These are phyloP conservation scores for Leucocoprinus sp. DNA, from an alignment of 768 basidiomycete species.

Conservation along the genomic window DNA sequence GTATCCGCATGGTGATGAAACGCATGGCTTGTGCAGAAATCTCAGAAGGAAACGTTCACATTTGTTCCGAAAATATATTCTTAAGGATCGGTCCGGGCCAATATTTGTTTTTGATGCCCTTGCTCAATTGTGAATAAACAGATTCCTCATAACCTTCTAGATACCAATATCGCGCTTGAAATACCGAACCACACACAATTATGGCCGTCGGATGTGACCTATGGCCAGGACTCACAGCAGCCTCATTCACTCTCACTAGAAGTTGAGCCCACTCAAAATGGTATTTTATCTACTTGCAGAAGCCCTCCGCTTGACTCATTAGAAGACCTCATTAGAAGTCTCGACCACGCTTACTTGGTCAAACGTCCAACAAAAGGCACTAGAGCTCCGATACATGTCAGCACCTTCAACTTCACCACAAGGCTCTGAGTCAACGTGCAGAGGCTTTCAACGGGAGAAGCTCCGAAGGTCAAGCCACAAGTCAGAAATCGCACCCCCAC, in stretches of 20 bases:
- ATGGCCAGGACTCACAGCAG: too few species aligned
- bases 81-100: too few species aligned
- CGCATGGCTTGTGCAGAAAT: background rate
- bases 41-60: background rate
- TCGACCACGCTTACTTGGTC: background rate
- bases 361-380: constrained; percentile 2
- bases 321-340: constrained; percentile 10
- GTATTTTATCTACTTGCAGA: background rate
- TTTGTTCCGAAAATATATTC: background rate
- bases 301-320: background rate
- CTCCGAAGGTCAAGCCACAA: background rate
- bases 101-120: too few species aligned
- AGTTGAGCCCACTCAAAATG: background rate
- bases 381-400: background rate
- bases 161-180: too few species aligned
- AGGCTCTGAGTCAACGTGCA: constrained; percentile 4
- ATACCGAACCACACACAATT: too few species aligned
- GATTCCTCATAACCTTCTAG: too few species aligned
- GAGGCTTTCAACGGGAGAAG: background rate
- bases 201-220: too few species aligned
- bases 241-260: background rate
- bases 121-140: too few species aligned
- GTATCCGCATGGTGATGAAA: background rate
- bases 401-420: background rate
- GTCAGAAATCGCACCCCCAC: background rate